These are phyloP conservation scores for Termitomyces sp. DNA, from an alignment of 768 basidiomycete genomes.

Conservation along the genomic window DNA sequence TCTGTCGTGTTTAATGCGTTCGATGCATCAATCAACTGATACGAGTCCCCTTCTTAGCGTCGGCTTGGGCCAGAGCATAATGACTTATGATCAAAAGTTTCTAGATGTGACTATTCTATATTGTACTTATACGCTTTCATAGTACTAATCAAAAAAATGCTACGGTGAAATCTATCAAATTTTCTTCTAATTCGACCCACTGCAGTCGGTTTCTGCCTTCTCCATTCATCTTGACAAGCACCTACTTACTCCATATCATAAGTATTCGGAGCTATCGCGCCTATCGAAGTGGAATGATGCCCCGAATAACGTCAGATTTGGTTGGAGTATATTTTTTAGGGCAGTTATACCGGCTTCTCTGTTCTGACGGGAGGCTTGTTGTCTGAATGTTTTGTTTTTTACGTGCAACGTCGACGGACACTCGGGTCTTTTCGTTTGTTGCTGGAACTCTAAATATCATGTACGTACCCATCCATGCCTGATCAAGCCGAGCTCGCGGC, in stretches of 20 bases:
- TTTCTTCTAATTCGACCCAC: not conserved
- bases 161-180: slow-evolving; percentile 1
- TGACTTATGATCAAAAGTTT: slow-evolving; percentile 15
- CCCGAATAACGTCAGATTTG: slow-evolving; percentile 21
- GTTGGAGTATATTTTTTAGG: not conserved
- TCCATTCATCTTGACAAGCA: slow-evolving; percentile 9
- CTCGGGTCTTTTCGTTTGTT: not conserved
- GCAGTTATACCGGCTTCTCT: slow-evolving; percentile 12
- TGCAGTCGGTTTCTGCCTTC: not conserved
- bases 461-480: not conserved
- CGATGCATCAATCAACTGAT: slow-evolving; percentile 2
- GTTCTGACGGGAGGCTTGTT: slow-evolving; percentile 4
- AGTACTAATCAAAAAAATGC: slow-evolving; percentile 7
- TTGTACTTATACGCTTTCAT: not conserved
- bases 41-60: slow-evolving; percentile 7
- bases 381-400: slow-evolving; percentile 2
- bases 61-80: not conserved
- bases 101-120: slow-evolving; percentile 9
- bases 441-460: not conserved
- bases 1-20: not conserved
- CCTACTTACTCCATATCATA: not conserved
- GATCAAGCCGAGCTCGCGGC: not conserved
- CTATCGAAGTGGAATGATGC: slow-evolving; percentile 14
- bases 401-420: not conserved
- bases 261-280: slow-evolving; percentile 6